Conservation (phyloP, 1,284 basidiomycete genomes). For the Heterobasidion irregulare region DNA sequence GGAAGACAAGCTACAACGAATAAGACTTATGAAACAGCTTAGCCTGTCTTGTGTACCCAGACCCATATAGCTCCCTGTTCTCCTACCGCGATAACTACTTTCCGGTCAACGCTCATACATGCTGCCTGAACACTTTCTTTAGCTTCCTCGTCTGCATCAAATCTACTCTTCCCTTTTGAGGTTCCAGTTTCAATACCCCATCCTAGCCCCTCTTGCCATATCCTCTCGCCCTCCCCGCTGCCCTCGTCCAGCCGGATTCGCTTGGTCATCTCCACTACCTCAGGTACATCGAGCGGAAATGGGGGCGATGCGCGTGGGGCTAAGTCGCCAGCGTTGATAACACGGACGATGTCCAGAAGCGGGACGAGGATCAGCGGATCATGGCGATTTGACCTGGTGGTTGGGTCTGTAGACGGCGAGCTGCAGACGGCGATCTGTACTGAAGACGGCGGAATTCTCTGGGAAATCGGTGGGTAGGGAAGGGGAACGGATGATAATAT, state of each 20-base stretch:
- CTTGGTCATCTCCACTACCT: neutral
- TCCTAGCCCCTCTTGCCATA: neutral
- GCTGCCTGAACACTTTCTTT: neutral
- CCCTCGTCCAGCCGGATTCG: neutral
- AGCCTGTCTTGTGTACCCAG: neutral
- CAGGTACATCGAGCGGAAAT: neutral
- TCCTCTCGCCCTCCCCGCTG: neutral
- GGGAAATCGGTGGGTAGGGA: constrained; percentile 17
- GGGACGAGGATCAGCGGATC: constrained; percentile 47
- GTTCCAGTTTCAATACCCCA: neutral
- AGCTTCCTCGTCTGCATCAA: neutral
- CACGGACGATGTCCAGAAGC: constrained; percentile 28
- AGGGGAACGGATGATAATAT: constrained; percentile 42
- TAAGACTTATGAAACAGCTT: neutral
- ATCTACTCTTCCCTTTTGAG: neutral
- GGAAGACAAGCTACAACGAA: too few species aligned
- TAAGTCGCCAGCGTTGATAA: constrained; percentile 14
- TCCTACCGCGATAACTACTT: neutral
- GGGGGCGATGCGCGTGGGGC: neutral
- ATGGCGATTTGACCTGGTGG: constrained; percentile 12
- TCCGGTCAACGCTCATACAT: neutral
- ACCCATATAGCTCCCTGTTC: neutral
- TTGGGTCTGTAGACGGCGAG: neutral
- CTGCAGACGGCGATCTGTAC: neutral
- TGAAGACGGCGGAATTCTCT: neutral